Percentiles rank a stretch among this genome's conserved stretches.
Evolutionary conservation across 805 yeast species (phyloP).

Genomic region (Wickerhamomyces sydowiorum): DNA sequence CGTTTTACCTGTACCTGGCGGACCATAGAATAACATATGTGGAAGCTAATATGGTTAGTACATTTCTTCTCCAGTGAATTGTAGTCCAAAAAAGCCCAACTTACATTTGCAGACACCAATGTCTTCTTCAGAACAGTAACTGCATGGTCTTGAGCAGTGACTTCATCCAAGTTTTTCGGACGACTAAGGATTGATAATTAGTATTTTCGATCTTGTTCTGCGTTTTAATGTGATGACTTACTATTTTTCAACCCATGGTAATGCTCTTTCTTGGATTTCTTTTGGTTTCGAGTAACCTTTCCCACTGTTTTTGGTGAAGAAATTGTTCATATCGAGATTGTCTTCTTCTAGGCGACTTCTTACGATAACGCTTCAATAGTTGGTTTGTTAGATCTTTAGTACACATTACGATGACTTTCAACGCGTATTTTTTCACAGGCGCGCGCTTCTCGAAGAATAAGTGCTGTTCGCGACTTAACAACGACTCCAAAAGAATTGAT

Average conservation of each 20-base stretch:
- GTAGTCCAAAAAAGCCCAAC: not conserved
- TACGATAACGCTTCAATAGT: no score
- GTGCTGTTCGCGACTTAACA: no score
- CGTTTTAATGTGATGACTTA: not conserved
- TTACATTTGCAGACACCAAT: conserved; percentile 60
- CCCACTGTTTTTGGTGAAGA: not conserved
- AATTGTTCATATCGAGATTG: not conserved
- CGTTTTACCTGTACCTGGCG: conserved; percentile 92
- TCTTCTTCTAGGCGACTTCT: not conserved
- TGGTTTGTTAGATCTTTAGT: no score
- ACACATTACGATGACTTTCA: not conserved
- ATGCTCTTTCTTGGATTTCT: not conserved
- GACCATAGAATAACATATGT: conserved; percentile 88
- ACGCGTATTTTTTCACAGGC: not conserved
- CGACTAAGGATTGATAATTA: no score
- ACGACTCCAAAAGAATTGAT: no score
- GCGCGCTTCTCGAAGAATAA: no score
- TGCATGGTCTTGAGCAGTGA: conserved; percentile 88
- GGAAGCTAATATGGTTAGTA: conserved; percentile 40
- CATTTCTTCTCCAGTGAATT: not conserved
- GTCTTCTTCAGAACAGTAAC: conserved; percentile 78
- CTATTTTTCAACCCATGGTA: conserved; percentile 6
- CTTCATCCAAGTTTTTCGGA: conserved; percentile 81
- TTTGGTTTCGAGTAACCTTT: not conserved
- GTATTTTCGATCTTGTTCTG: not conserved